Conservation (phyloP, 768 basidiomycete genomes). For the Lentinula sp. region DNA sequence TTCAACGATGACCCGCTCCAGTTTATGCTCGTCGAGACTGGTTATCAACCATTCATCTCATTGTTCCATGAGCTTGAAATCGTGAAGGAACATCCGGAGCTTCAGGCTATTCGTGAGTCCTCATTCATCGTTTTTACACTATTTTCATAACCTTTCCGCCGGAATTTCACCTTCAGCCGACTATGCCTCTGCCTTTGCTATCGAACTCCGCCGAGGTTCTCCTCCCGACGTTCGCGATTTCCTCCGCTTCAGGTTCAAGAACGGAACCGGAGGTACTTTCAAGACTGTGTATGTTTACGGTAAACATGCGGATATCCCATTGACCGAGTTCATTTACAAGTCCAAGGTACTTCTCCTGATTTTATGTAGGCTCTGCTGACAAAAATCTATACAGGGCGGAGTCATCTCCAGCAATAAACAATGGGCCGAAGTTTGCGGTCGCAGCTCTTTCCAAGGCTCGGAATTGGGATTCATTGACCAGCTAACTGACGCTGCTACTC, state of each 20-base stretch:
- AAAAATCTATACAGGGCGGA: conserved; percentile 27
- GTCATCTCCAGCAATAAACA: conserved; percentile 51
- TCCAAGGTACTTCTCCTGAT: conserved; percentile 50
- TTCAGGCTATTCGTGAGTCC: conserved; percentile 59
- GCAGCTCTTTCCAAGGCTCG: conserved; percentile 15
- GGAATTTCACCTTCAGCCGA: conserved; percentile 39
- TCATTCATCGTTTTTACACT: not conserved
- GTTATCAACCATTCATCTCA: conserved; percentile 89
- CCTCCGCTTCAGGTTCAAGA: conserved; percentile 81
- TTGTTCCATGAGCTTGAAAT: conserved; percentile 77
- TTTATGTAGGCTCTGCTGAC: not conserved
- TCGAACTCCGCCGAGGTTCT: conserved; percentile 73
- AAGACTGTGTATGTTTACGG: conserved; percentile 68
- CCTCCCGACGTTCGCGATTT: conserved; percentile 76
- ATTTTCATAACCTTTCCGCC: too few relatives aligned
- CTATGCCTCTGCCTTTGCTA: conserved; percentile 66
- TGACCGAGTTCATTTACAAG: conserved; percentile 82
- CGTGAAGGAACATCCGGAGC: conserved; percentile 47
- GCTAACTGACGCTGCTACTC: conserved; percentile 13
- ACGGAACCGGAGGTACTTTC: conserved; percentile 64
- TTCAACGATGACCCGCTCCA: conserved; percentile 77
- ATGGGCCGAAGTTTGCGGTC: conserved; percentile 43
- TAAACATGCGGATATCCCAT: conserved; percentile 67
- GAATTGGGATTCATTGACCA: conserved; percentile 17
- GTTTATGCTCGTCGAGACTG: conserved; percentile 70